phyloP scores from a whole-genome alignment of 2,329 filamentous ascomycete species.

The Colletotrichum sp. region DNA sequence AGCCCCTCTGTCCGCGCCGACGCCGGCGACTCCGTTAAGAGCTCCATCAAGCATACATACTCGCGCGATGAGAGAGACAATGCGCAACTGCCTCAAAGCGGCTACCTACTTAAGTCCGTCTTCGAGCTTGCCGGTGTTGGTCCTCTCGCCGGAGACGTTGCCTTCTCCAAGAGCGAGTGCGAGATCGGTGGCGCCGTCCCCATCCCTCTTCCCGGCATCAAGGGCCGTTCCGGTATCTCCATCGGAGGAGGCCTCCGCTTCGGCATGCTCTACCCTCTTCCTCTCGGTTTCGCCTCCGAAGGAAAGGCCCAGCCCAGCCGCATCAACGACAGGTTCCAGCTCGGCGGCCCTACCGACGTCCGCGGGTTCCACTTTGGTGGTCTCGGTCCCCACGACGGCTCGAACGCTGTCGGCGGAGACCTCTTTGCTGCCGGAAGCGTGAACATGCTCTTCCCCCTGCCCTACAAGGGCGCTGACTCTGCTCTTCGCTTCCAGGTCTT shows the following conservation, averaged over 20 bases:
- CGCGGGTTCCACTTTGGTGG: constrained; percentile 91
- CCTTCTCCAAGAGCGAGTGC: constrained; percentile 91
- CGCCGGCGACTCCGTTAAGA: constrained; percentile 91
- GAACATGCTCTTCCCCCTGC: constrained; percentile 84
- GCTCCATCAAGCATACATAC: constrained; percentile 82
- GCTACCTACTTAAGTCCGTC: constrained; percentile 79
- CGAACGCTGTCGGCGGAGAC: constrained; percentile 89
- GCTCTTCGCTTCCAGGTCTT: constrained; percentile 90
- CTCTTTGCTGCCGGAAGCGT: constrained; percentile 89
- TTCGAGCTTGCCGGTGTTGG: constrained; percentile 90
- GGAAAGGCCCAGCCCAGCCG: constrained; percentile 70
- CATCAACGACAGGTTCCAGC: constrained; percentile 92
- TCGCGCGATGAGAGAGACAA: constrained; percentile 82
- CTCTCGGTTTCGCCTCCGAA: constrained; percentile 60
- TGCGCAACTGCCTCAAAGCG: constrained; percentile 80
- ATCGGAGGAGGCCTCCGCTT: constrained; percentile 82
- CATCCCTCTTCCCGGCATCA: constrained; percentile 71
- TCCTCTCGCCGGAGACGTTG: constrained; percentile 81
- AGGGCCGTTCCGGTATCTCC: constrained; percentile 76
- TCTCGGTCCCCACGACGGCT: constrained; percentile 84
- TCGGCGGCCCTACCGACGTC: constrained; percentile 93
- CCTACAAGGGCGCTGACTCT: constrained; percentile 79
- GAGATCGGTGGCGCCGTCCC: constrained; percentile 81
- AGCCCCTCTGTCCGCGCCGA: constrained; percentile 83
- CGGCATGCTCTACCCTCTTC: constrained; percentile 83